Conservation (phyloP, 352 stramenopile species). For the Peronospora destructor region DNA sequence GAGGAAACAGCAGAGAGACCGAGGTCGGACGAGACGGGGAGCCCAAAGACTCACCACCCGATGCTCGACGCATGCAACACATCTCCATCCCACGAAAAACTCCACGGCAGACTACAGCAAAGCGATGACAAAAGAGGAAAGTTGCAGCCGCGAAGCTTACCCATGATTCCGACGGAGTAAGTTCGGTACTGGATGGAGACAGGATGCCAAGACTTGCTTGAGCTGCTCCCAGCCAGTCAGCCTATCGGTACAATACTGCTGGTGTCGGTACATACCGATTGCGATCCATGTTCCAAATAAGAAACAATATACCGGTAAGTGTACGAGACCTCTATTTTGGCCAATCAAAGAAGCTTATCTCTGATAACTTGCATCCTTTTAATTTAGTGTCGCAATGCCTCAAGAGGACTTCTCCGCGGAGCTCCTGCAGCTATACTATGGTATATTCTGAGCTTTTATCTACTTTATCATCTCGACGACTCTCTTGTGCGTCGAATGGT, state of each 20-base stretch:
- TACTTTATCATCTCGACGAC: not conserved
- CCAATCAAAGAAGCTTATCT: not conserved
- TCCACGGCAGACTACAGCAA: slow-evolving; percentile 18
- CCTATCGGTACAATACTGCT: not conserved
- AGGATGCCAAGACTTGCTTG: not conserved
- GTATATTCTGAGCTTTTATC: slow-evolving; percentile 16
- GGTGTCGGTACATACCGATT: not conserved
- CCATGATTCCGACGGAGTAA: slow-evolving; percentile 85
- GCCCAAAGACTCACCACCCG: slow-evolving; percentile 24
- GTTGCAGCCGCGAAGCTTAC: slow-evolving; percentile 47
- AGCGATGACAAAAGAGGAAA: slow-evolving; percentile 4
- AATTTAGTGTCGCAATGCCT: slow-evolving; percentile 31
- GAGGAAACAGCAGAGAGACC: slow-evolving; percentile 86
- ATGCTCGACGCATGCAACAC: slow-evolving; percentile 23
- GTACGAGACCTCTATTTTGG: not conserved
- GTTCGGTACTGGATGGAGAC: slow-evolving; percentile 52
- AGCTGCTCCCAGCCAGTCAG: slow-evolving; percentile 38
- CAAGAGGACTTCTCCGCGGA: slow-evolving; percentile 80
- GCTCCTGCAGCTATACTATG: slow-evolving; percentile 84
- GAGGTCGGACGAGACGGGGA: slow-evolving; percentile 31
- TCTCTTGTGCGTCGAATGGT: slow-evolving; percentile 1
- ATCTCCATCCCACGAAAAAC: slow-evolving; percentile 33
- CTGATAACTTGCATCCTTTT: not conserved
- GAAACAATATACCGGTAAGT: not conserved
- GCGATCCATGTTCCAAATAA: not conserved